Evolutionary conservation across 257 asterid species (phyloP).

Genomic region (Striga asiatica): DNA sequence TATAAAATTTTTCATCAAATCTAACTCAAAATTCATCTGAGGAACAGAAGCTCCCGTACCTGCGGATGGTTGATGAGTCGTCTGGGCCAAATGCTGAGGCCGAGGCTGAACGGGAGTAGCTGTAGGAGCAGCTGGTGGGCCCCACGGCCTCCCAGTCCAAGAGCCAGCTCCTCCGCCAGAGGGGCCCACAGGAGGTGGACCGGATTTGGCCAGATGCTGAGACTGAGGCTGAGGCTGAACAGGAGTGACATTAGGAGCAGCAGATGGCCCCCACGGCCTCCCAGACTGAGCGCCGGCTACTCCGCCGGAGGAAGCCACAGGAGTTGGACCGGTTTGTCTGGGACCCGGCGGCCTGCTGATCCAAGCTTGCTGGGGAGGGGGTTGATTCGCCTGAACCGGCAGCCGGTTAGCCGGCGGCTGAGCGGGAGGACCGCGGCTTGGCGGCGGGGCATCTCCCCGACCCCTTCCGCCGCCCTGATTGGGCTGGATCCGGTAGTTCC

Average conservation of each 20-base stretch:
- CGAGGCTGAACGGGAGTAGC: conserved; percentile 16
- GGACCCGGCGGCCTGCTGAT: not conserved
- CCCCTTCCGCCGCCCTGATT: not conserved
- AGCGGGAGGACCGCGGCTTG: not conserved
- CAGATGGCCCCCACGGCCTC: conserved; percentile 19
- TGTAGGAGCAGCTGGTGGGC: conserved; percentile 14
- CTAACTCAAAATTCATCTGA: not conserved
- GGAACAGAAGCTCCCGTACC: conserved; percentile 15
- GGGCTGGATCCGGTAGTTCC: conserved; percentile 5
- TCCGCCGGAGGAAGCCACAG: conserved; percentile 14
- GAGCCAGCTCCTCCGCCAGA: conserved; percentile 11
- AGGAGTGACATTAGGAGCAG: conserved; percentile 17
- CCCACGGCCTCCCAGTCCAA: conserved; percentile 23
- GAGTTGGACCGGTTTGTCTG: conserved; percentile 11
- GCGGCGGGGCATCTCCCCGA: not conserved
- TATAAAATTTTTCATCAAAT: not conserved
- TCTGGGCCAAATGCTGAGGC: not conserved
- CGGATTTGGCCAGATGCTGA: conserved; percentile 9
- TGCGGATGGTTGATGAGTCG: conserved; percentile 2
- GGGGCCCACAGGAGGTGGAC: conserved; percentile 12
- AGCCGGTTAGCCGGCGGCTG: conserved; percentile 16
- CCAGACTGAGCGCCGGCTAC: conserved; percentile 16
- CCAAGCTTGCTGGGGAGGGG: not conserved
- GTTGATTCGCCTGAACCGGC: conserved; percentile 13
- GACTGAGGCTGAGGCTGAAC: conserved; percentile 8